A percentile compares a stretch with the other conserved stretches of the same genome.
Evolutionary conservation across 768 basidiomycete genomes (phyloP).

Genomic region (Leccinum longicurvipes): DNA sequence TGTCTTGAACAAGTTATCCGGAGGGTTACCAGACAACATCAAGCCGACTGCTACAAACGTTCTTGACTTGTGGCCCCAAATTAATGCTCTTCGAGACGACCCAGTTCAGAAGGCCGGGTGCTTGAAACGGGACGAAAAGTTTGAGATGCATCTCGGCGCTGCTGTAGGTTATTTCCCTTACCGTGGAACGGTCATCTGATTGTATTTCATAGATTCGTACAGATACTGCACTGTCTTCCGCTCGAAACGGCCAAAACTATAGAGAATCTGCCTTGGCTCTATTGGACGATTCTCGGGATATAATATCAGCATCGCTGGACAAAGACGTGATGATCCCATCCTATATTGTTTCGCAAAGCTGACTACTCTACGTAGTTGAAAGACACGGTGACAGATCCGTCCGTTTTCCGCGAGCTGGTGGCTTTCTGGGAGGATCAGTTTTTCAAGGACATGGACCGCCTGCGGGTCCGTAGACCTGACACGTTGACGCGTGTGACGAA

Average conservation of each 20-base stretch:
- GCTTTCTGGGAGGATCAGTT: constrained; percentile 88
- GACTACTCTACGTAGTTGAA: constrained; percentile 51
- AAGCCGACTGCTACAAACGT: constrained; percentile 49
- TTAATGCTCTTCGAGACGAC: constrained; percentile 49
- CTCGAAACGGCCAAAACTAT: constrained; percentile 42
- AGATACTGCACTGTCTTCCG: constrained; percentile 51
- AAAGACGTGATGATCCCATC: constrained; percentile 50
- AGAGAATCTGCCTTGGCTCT: constrained; percentile 50
- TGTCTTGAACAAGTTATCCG: constrained; percentile 58
- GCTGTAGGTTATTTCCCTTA: constrained; percentile 52
- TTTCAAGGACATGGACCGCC: constrained; percentile 88
- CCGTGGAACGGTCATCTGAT: constrained; percentile 11
- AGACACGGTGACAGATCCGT: constrained; percentile 79
- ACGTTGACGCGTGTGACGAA: constrained; percentile 94
- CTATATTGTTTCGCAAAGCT: background rate
- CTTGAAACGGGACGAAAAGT: constrained; percentile 83
- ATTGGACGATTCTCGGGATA: constrained; percentile 73
- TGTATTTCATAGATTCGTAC: constrained; percentile 41
- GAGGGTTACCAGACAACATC: constrained; percentile 53
- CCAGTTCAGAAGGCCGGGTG: constrained; percentile 66
- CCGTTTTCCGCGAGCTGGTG: constrained; percentile 77
- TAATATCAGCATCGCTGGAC: constrained; percentile 72
- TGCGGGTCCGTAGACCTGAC: constrained; percentile 84
- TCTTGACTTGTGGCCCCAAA: constrained; percentile 51
- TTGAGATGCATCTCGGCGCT: constrained; percentile 80